A percentile compares a stretch with the other conserved stretches of the same genome.
phyloP scores from a whole-genome alignment of 768 basidiomycete genomes.

The Boletus patriciae region DNA sequence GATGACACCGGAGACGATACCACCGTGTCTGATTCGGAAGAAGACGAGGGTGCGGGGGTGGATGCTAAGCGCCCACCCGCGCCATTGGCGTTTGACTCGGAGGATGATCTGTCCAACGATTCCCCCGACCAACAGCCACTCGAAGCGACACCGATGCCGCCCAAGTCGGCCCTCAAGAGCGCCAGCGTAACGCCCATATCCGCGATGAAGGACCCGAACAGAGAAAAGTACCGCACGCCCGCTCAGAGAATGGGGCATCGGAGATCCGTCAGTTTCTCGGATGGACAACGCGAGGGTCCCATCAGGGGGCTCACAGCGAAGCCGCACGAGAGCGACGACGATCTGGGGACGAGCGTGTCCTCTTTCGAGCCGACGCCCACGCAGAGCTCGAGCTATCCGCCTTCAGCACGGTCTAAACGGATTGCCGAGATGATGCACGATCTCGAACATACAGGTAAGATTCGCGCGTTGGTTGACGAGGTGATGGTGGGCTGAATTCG shows the following conservation, averaged over 20 bases:
- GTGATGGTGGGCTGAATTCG: neutral
- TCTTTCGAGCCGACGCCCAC: slow-evolving; percentile 17
- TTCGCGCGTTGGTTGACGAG: slow-evolving; percentile 21
- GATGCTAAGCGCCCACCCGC: slow-evolving; percentile 9
- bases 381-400: slow-evolving; percentile 37
- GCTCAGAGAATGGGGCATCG: slow-evolving; percentile 50
- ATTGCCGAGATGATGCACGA: slow-evolving; percentile 80
- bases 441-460: slow-evolving; percentile 67
- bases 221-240: slow-evolving; percentile 56
- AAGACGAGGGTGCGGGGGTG: slow-evolving; percentile 17
- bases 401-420: slow-evolving; percentile 72
- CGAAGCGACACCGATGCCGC: slow-evolving; percentile 34
- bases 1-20: slow-evolving; percentile 39
- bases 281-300: slow-evolving; percentile 88
- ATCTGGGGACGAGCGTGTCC: slow-evolving; percentile 25
- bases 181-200: slow-evolving; percentile 54
- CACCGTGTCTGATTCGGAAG: slow-evolving; percentile 40
- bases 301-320: slow-evolving; percentile 59
- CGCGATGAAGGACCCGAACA: slow-evolving; percentile 53
- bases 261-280: slow-evolving; percentile 96
- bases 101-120: slow-evolving; percentile 38
- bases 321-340: slow-evolving; percentile 40
- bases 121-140: slow-evolving; percentile 5
- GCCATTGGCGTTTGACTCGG: slow-evolving; percentile 29
- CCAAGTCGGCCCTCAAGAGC: slow-evolving; percentile 45